phyloP scores from a whole-genome alignment of 306 rosid species.

The Pyrus bretschneideri region DNA sequence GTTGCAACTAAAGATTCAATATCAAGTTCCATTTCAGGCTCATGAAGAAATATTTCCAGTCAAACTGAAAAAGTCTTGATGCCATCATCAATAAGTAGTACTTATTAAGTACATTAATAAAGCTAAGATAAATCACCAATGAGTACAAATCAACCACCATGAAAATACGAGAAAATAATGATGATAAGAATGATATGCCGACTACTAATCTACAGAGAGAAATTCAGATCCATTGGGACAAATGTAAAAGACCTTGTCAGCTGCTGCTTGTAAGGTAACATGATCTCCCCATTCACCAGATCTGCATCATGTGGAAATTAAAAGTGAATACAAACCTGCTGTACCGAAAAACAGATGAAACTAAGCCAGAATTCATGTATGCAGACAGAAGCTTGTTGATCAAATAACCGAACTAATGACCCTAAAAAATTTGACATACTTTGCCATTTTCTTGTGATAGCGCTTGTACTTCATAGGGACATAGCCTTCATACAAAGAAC shows the following conservation, averaged over 20 bases:
- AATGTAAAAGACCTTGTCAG: slow-evolving; percentile 55
- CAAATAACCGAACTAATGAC: slow-evolving; percentile 11
- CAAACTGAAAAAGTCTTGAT: not conserved
- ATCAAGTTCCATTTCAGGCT: not conserved
- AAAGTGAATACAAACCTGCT: slow-evolving; percentile 14
- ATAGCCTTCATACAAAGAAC: slow-evolving; percentile 69
- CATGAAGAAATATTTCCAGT: not conserved
- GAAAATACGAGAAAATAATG: not conserved
- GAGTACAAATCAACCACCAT: not conserved
- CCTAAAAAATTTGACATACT: slow-evolving; percentile 43
- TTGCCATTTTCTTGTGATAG: slow-evolving; percentile 77
- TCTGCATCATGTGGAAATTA: slow-evolving; percentile 37
- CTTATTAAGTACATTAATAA: too few relatives aligned
- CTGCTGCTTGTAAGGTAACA: slow-evolving; percentile 91
- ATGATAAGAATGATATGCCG: not conserved
- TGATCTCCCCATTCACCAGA: slow-evolving; percentile 99
- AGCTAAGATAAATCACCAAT: not conserved
- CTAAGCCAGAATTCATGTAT: slow-evolving; percentile 7
- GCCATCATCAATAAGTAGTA: not conserved
- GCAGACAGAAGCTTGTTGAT: slow-evolving; percentile 5
- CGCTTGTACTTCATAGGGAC: slow-evolving; percentile 91
- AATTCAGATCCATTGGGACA: not conserved
- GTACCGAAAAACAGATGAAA: slow-evolving; percentile 1
- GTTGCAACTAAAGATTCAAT: not conserved
- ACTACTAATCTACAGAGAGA: not conserved